Percentiles rank a stretch among this genome's conserved stretches.
Conservation (phyloP, 129 eudicot genomes). For the Flaveria bidentis region DNA sequence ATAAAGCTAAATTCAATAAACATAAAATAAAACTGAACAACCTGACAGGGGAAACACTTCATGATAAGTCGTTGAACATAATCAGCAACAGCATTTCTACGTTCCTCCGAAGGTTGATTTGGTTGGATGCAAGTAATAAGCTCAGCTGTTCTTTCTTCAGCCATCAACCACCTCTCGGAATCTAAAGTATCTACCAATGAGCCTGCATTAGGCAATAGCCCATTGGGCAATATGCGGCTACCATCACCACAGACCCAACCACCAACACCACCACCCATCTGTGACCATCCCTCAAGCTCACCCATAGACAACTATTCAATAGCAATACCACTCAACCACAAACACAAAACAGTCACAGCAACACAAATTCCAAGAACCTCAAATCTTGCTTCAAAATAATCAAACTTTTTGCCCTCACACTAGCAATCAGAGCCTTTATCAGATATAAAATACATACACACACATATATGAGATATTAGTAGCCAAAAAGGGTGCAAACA, state of each 20-base stretch:
- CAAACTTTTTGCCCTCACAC: conserved; percentile 12
- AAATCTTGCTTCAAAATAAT: background rate
- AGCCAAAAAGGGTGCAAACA: background rate
- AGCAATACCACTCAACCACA: conserved; percentile 15
- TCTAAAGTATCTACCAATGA: conserved; percentile 56
- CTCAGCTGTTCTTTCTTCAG: conserved; percentile 83
- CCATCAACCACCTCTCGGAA: conserved; percentile 69
- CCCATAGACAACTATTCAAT: conserved; percentile 62
- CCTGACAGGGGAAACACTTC: conserved; percentile 87
- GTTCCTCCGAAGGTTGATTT: conserved; percentile 68
- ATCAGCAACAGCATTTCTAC: conserved; percentile 77
- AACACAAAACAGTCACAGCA: conserved; percentile 1
- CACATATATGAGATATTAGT: background rate
- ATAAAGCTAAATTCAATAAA: background rate
- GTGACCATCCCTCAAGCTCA: conserved; percentile 67
- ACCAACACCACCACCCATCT: conserved; percentile 52
- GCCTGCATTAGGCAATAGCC: conserved; percentile 75
- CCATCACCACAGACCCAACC: conserved; percentile 32
- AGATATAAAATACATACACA: conserved; percentile 3
- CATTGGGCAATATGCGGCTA: conserved; percentile 55
- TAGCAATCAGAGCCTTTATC: conserved; percentile 15
- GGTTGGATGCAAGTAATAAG: conserved; percentile 90
- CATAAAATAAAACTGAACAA: conserved; percentile 31
- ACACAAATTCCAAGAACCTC: conserved; percentile 13
- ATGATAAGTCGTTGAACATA: conserved; percentile 74